Evolutionary conservation across 2,329 filamentous ascomycete species (phyloP), one percentile per base, ranked within the genome.

Genomic region (Ophiostoma sp.): DNA sequence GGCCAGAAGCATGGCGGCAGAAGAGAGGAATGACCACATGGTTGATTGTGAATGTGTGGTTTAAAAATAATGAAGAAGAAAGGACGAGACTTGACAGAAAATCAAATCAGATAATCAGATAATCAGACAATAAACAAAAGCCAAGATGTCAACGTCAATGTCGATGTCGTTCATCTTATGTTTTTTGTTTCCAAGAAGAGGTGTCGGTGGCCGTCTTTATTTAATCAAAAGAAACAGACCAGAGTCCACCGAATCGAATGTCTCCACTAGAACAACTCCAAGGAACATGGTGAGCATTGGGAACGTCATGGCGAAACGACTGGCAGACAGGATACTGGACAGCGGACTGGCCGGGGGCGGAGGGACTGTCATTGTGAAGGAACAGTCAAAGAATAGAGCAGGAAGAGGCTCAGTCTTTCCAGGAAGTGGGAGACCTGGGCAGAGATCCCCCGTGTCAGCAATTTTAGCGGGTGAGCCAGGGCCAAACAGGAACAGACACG

Each of bases 361-460:
- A 48, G 45, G 36, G 36, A 39, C 36, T 5, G 9, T 39, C 36
- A 9, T 39, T 39, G 36, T 39, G 36, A 48, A 48, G 45, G 45
- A 48, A 48, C 45, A 48, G 45, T 48, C 52, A 28, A 55, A 55
- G 52, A 55, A 55, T 55, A 55, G 52, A 55, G 28, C 52, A 55
- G 52, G 52, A 55, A 50, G 48, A 33, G 28, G 55, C 17, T 61
- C 55, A 33, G 55, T 55, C 22, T 25, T n/a, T 55, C 22, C 55
- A 8, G 55, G 28, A 36, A 61, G n/a, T 3, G 19, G 28, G 17
- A 12, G n/a, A 7, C 6, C 17, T 36, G 57, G 57, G 57, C 31
- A 61, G 15, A 36, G 57, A 61, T 36, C 55, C 57, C 57, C 57
- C 28, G 52, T 61, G 57, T 61, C 57, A 36, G 57, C 31, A 61